These are phyloP conservation scores for Syzygium aqueum DNA, from an alignment of 345 rosid genomes.

Conservation along the genomic window DNA sequence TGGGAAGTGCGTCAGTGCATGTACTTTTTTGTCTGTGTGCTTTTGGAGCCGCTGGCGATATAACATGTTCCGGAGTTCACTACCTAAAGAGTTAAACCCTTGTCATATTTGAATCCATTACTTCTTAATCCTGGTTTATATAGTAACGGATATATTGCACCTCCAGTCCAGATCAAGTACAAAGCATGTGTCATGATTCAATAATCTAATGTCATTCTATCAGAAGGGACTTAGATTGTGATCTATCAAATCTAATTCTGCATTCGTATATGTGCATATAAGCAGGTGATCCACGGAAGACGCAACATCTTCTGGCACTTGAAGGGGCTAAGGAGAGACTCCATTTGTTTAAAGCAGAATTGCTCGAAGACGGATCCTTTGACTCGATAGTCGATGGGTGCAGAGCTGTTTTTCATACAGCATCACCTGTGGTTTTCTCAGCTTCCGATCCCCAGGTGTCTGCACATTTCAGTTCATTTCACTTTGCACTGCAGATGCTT, in stretches of 20 bases:
- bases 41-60: background rate
- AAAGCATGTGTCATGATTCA: background rate
- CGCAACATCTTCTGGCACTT: conserved; percentile 15
- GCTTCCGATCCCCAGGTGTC: conserved; percentile 25
- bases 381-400: conserved; percentile 21
- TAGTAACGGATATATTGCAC: background rate
- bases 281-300: conserved; percentile 23
- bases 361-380: conserved; percentile 22
- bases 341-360: conserved; percentile 16
- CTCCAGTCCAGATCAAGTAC: background rate
- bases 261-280: background rate
- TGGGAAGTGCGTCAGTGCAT: background rate
- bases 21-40: background rate
- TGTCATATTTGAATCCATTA: background rate
- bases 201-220: background rate
- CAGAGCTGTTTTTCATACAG: conserved; percentile 25
- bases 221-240: background rate
- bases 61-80: background rate
- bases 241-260: background rate
- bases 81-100: background rate
- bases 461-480: background rate
- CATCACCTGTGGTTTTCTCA: conserved; percentile 31
- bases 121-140: background rate
- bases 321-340: conserved; percentile 29
- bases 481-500: background rate